These are phyloP conservation scores for Lumnitzera racemosa DNA, from an alignment of 345 rosid species.

Conservation along the genomic window DNA sequence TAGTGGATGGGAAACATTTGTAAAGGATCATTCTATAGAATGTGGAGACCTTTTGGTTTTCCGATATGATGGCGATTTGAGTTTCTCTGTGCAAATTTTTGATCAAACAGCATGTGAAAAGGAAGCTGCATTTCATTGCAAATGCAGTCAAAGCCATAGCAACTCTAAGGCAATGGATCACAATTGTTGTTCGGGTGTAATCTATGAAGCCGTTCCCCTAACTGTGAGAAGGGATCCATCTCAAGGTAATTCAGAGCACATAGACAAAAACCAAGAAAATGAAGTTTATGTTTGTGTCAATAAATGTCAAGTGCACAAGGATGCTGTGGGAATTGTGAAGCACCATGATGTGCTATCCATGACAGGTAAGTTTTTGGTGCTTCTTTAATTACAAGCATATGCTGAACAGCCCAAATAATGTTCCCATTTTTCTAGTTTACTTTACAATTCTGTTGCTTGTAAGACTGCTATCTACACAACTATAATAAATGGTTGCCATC, in stretches of 20 bases:
- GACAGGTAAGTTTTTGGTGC: no score
- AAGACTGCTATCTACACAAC: no score
- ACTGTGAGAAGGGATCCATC: slow-evolving; percentile 16
- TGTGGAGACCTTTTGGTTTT: slow-evolving; percentile 53
- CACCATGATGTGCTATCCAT: slow-evolving; percentile 6
- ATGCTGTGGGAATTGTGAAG: slow-evolving; percentile 3
- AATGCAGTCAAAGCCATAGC: slow-evolving; percentile 27
- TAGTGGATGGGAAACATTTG: slow-evolving; percentile 43
- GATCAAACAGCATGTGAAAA: slow-evolving; percentile 47
- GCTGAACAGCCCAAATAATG: neutral
- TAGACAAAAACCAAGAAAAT: slow-evolving; percentile 6
- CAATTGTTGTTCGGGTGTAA: slow-evolving; percentile 14
- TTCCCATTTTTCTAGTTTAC: neutral
- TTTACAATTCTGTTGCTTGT: no score
- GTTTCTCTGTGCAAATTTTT: slow-evolving; percentile 48
- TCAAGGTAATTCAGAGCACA: slow-evolving; percentile 9
- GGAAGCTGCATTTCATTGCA: slow-evolving; percentile 38
- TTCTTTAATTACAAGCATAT: no score
- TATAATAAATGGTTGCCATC: no score
- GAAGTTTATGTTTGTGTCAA: slow-evolving; percentile 3
- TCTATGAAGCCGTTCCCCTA: slow-evolving; percentile 13
- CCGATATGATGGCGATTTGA: slow-evolving; percentile 44
- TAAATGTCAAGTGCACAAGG: slow-evolving; percentile 3
- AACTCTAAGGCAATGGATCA: slow-evolving; percentile 11
- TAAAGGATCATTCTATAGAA: slow-evolving; percentile 34